These are phyloP conservation scores for Kwoniella botswanensis DNA, from an alignment of 768 basidiomycete species.

Conservation along the genomic window DNA sequence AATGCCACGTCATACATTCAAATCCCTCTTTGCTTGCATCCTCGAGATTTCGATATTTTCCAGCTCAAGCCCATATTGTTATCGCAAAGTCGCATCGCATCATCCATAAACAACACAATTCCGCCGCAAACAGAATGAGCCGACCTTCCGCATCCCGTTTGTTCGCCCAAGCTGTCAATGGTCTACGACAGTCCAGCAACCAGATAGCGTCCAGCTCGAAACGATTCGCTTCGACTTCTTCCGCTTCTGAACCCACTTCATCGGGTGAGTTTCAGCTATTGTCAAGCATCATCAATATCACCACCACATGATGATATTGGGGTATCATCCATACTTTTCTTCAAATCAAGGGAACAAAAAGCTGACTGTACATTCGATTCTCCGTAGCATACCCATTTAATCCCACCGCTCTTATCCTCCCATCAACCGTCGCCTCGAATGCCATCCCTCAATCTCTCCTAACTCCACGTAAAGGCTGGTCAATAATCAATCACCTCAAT, in stretches of 20 bases:
- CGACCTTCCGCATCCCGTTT: constrained; percentile 12
- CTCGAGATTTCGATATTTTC: neutral
- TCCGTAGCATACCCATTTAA: constrained; percentile 51
- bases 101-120: neutral
- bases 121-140: too few species aligned
- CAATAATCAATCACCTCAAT: constrained; percentile 57
- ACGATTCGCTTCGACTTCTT: constrained; percentile 21
- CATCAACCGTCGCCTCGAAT: constrained; percentile 22
- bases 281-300: too few species aligned
- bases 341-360: too few species aligned
- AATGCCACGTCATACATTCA: neutral
- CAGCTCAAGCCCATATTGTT: neutral
- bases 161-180: constrained; percentile 9
- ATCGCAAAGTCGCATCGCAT: neutral
- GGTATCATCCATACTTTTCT: too few species aligned
- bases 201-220: constrained; percentile 12
- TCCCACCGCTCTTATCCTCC: constrained; percentile 23
- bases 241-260: constrained; percentile 13
- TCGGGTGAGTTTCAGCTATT: constrained; percentile 20
- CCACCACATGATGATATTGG: too few species aligned
- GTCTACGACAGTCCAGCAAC: constrained; percentile 5
- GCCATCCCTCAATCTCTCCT: constrained; percentile 34
- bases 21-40: neutral
- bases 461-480: constrained; percentile 44
- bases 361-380: too few species aligned